These are phyloP conservation scores for Plasmodium malariae DNA, from an alignment of 169 alveolate species.

Conservation along the genomic window DNA sequence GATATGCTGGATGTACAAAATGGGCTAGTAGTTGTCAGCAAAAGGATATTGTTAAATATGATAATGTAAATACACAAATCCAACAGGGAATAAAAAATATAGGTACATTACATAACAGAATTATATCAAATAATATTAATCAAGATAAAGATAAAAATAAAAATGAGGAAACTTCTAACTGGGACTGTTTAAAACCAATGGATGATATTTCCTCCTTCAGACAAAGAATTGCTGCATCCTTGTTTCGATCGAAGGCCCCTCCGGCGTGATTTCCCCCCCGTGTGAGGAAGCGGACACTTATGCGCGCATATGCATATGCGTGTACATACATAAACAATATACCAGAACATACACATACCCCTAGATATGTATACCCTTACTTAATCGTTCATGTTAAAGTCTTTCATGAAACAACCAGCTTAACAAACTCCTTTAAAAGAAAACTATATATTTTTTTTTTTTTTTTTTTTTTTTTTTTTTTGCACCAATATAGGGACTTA, in stretches of 20 bases:
- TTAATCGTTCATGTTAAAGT: no score
- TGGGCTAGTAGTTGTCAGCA: background rate
- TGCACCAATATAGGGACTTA: no score
- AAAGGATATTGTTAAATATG: background rate
- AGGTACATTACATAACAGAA: background rate
- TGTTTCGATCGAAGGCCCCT: background rate
- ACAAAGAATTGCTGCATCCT: constrained; percentile 20
- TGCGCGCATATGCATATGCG: no score
- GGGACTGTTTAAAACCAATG: constrained; percentile 7
- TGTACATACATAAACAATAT: no score
- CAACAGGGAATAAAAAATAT: no score
- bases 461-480: no score
- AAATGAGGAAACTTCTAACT: background rate
- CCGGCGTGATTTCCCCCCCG: background rate
- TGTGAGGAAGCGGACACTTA: no score
- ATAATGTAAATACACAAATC: background rate
- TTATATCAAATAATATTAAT: background rate
- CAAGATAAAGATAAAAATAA: background rate
- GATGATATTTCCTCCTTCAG: constrained; percentile 19
- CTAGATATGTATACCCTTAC: background rate
- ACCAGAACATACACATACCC: background rate
- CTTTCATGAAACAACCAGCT: no score
- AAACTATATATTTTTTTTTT: no score
- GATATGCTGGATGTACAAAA: background rate
- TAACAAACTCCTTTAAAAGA: no score